Evolutionary conservation across 352 stramenopile species (phyloP).

Genomic region (Pythium rhizo-oryzae): DNA sequence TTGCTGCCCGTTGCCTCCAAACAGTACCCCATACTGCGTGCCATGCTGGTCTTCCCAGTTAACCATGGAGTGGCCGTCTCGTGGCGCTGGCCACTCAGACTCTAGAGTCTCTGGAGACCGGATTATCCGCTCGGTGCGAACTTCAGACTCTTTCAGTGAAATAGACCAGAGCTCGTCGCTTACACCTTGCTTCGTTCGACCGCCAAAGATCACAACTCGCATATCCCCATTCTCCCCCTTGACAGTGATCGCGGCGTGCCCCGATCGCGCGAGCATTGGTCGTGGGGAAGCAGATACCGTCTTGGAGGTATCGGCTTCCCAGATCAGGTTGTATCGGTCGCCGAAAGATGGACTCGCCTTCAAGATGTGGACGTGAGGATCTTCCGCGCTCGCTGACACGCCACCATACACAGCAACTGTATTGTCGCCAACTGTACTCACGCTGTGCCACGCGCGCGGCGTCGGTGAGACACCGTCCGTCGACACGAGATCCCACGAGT

Average conservation of each 20-base stretch:
- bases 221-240: slow-evolving; percentile 1
- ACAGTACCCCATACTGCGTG: slow-evolving; percentile 41
- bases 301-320: background rate
- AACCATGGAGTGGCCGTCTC: slow-evolving; percentile 71
- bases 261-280: slow-evolving; percentile 34
- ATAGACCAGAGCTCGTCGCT: slow-evolving; percentile 43
- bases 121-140: background rate
- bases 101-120: slow-evolving; percentile 2
- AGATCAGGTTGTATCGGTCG: slow-evolving; percentile 3
- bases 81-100: slow-evolving; percentile 38
- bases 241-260: slow-evolving; percentile 50
- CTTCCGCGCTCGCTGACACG: slow-evolving; percentile 61
- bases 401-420: slow-evolving; percentile 58
- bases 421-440: slow-evolving; percentile 31
- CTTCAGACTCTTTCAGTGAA: background rate
- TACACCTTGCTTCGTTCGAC: slow-evolving; percentile 63
- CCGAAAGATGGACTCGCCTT: background rate
- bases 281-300: background rate
- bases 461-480: slow-evolving; percentile 34
- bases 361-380: slow-evolving; percentile 47
- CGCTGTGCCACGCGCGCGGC: slow-evolving; percentile 63
- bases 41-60: slow-evolving; percentile 13
- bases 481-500: slow-evolving; percentile 50
- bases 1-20: slow-evolving; percentile 75
- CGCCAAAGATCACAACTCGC: slow-evolving; percentile 56